Evolutionary conservation across 352 stramenopile genomes (phyloP), one percentile per base, ranked within the genome.

Genomic region (Globisporangium paddicum): DNA sequence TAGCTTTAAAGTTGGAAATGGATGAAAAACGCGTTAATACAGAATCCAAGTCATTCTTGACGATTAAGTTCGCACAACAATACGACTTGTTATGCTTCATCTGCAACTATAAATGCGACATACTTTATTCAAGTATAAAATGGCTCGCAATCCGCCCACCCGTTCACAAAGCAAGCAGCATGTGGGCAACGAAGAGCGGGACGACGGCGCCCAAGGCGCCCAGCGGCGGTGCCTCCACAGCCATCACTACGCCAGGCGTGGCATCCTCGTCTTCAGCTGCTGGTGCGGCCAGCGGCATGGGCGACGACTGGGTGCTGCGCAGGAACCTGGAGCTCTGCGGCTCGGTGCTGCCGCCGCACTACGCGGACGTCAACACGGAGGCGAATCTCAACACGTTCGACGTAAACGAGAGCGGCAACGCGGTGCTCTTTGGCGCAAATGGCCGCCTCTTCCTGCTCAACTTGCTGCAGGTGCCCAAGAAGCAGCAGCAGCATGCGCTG

Each of bases 371-470:
- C 42, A 66, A 69, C 55, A 80, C 72, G 47, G 70, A 73, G 30
- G 74, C 76, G 47, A 70, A 86, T 48, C 65, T 86, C 25, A 76
- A 76, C 58, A 87, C 81, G 1, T 90, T 90, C 48, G 81, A 89
- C 58, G 75, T 90, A 51, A 69, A 66, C 65, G 73, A 85, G n/a
- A 63, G 64, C 56, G 68, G 71, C 60, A 67, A 77, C 26, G 72
- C 66, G 49, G 71, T 79, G 58, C 65, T 90, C 41, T 73, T 81
- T 48, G 70, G 69, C 35, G 76, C 77, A 37, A 54, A 54, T 47
- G 72, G 77, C 1, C 65, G 64, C 14, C 68, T 90, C 55, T 86
- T 83, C 48, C 48, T 88, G 5, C 68, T 87, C 21, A 74, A 76
- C 40, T 58, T 90, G 9, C 73, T 90, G 53, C 75, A 87, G 42